Conservation (phyloP, 768 basidiomycete species). For the Xanthoconium stramineum region DNA sequence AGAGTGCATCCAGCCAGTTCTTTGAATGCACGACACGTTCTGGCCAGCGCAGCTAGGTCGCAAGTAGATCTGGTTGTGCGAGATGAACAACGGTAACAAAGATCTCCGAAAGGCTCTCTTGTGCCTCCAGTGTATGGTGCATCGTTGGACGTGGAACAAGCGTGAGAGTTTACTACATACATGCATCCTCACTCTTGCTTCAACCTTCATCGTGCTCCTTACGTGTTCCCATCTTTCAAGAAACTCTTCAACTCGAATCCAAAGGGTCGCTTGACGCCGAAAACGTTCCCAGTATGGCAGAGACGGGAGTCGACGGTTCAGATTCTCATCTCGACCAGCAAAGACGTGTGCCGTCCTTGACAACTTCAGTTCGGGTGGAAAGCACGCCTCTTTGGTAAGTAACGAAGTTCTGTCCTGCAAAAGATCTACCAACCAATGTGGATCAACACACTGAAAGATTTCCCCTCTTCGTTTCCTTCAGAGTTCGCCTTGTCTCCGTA, state of each 20-base stretch:
- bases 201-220: conserved; percentile 64
- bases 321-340: conserved; percentile 82
- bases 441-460: conserved; percentile 74
- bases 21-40: no score
- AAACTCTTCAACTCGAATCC: conserved; percentile 87
- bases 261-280: conserved; percentile 70
- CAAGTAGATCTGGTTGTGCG: no score
- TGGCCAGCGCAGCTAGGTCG: background rate
- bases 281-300: conserved; percentile 77
- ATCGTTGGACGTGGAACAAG: no score
- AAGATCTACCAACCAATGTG: background rate
- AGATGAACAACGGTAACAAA: no score
- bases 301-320: conserved; percentile 48
- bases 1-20: no score
- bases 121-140: no score
- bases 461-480: conserved; percentile 73
- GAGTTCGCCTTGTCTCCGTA: conserved; percentile 83
- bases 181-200: no score
- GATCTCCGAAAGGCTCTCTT: no score
- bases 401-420: background rate
- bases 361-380: conserved; percentile 76
- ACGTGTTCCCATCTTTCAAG: conserved; percentile 80
- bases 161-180: no score
- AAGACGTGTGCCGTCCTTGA: conserved; percentile 84
- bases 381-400: conserved; percentile 60